A percentile compares a stretch with the other conserved stretches of the same genome.
Conservation (phyloP, 1,284 basidiomycete species). For the Clitocybe nebularis region DNA sequence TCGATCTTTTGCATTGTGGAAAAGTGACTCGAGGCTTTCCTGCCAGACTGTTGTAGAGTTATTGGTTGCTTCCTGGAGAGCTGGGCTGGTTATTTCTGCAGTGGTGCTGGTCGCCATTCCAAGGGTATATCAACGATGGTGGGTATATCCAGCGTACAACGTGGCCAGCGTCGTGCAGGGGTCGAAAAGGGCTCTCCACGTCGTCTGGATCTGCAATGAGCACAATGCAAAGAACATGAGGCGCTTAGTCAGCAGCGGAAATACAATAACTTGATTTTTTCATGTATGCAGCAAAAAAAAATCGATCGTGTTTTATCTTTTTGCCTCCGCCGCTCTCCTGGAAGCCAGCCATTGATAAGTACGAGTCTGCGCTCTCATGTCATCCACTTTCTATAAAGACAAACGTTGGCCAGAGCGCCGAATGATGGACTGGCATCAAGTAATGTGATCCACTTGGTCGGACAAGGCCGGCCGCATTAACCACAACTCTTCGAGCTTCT, state of each 20-base stretch:
- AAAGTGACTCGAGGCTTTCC: slow-evolving; percentile 69
- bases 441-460: no score
- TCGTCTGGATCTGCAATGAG: slow-evolving; percentile 8
- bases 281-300: no score
- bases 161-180: not conserved
- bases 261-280: slow-evolving; percentile 1
- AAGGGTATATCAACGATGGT: slow-evolving; percentile 11
- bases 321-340: no score
- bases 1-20: slow-evolving; percentile 75
- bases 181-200: not conserved
- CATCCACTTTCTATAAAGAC: no score
- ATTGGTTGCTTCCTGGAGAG: slow-evolving; percentile 59
- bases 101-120: slow-evolving; percentile 11
- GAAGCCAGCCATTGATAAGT: no score
- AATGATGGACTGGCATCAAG: no score
- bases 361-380: no score
- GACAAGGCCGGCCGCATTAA: no score
- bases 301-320: no score
- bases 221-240: slow-evolving; percentile 15
- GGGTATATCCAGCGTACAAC: slow-evolving; percentile 16
- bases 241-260: slow-evolving; percentile 14
- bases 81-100: slow-evolving; percentile 29
- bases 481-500: no score
- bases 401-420: no score
- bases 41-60: slow-evolving; percentile 72